Base-by-base conservation (phyloP, 192 early-diverging fungal species). In the Diversispora eburnea region DNA sequence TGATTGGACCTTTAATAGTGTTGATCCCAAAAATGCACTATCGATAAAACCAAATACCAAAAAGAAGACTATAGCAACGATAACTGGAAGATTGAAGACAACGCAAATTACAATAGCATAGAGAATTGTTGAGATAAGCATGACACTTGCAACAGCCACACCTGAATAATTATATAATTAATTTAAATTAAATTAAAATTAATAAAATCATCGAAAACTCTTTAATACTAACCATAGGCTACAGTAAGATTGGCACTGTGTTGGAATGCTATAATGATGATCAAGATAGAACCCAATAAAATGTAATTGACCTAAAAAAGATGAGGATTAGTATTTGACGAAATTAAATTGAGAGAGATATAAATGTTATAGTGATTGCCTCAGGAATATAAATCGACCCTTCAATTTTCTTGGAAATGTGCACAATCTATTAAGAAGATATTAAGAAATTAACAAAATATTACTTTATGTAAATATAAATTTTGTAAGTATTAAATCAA, bases 331-430 rank as follows among this genome's bases (percentile, higher is more conserved):
- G 10, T 10, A 10, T 49, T 52, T 52, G 51, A 52, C 51, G 2
- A 15, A 52, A 15, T 52, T 46, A 71, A 51, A 58, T 25, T 10
- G 8, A 25, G 46, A 19, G 2, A 19, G 2, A 33, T 65, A 1
- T 45, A 41, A 22, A 47, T 8, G 13, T 19, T n/a, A n/a, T 39
- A 13, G 20, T 45, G 52, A 33, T 59, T 71, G 59, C 69, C 41
- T 76, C 61, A 5, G 87, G 87, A 70, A 86, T 80, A 62, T 88
- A 88, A 15, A 88, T 77, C 42, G 78, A 76, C 8, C 77, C 77
- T 22, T 76, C 77, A 39, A 67, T 20, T 12, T 68, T 75, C 8
- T 70, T 63, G 17, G 71, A 80, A 10, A 77, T 82, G 62, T 88
- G 84, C 9, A 78, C 75, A 33, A 82, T 65, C 56, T 71, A n/a